A percentile compares a stretch with the other conserved stretches of the same genome.
These are phyloP conservation scores for Tetragonia tetragonoides DNA, from an alignment of 148 eudicot species.

Conservation along the genomic window DNA sequence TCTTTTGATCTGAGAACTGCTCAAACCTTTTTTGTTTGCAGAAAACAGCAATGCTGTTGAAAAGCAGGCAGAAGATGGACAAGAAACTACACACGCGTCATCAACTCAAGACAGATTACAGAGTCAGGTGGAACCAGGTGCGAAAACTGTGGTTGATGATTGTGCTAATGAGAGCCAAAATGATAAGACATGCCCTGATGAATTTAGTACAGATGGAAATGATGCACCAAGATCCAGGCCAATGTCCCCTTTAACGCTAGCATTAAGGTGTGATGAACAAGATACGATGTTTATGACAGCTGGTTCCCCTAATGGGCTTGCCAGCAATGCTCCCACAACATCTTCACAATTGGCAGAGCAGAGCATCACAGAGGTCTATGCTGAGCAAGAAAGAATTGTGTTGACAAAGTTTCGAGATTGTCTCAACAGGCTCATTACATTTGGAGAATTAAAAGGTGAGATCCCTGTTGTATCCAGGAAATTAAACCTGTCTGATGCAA, in stretches of 20 bases:
- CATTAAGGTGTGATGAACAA: constrained; percentile 82
- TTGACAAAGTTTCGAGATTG: constrained; percentile 87
- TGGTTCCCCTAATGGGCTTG: constrained; percentile 46
- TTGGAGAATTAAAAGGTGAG: constrained; percentile 88
- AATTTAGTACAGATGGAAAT: constrained; percentile 49
- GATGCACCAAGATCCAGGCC: constrained; percentile 64
- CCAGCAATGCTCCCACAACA: constrained; percentile 29
- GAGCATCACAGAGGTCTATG: constrained; percentile 56
- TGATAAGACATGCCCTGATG: constrained; percentile 46
- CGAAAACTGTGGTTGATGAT: constrained; percentile 36
- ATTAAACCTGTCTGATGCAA: background rate
- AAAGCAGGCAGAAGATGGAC: constrained; percentile 40
- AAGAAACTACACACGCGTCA: constrained; percentile 42
- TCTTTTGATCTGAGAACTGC: background rate
- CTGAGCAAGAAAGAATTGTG: constrained; percentile 81
- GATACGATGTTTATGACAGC: constrained; percentile 58
- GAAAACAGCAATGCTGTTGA: constrained; percentile 54
- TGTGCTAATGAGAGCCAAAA: constrained; percentile 39
- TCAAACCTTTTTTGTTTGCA: constrained; percentile 27
- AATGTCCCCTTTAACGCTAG: constrained; percentile 80
- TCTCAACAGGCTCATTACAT: constrained; percentile 76
- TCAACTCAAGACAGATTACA: constrained; percentile 44
- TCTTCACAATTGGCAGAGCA: constrained; percentile 51
- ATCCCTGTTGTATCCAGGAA: constrained; percentile 4
- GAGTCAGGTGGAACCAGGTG: constrained; percentile 37